Evolutionary conservation across 2,329 filamentous ascomycete genomes (phyloP).

Genomic region (Cladosporium colombiae): DNA sequence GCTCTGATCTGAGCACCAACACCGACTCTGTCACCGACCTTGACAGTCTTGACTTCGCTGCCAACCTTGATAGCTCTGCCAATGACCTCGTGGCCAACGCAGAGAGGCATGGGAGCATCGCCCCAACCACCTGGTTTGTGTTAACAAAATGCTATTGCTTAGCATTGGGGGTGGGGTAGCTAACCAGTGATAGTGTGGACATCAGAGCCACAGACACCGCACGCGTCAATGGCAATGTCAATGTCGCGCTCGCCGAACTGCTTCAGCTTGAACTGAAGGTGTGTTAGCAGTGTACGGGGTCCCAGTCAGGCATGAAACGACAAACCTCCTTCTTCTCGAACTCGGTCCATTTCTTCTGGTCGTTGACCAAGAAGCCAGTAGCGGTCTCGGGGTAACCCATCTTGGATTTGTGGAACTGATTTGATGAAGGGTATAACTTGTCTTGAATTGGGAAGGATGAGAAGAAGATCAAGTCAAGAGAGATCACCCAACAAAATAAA

Average conservation of each 20-base stretch:
- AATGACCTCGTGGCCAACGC: conserved; percentile 65
- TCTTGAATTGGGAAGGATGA: conserved; percentile 3
- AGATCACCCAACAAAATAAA: conserved; percentile 9
- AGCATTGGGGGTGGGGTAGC: not conserved
- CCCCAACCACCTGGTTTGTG: conserved; percentile 61
- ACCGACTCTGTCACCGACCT: conserved; percentile 48
- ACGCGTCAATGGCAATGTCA: conserved; percentile 82
- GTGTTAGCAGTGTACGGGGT: not conserved
- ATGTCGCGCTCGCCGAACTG: conserved; percentile 85
- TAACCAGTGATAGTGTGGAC: conserved; percentile 45
- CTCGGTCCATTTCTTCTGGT: conserved; percentile 62
- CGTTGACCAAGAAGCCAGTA: conserved; percentile 51
- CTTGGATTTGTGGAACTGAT: not conserved
- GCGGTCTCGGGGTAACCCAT: conserved; percentile 56
- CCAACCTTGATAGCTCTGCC: conserved; percentile 53
- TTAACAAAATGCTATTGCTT: conserved; percentile 9
- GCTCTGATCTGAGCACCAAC: conserved; percentile 54
- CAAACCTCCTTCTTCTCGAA: conserved; percentile 59
- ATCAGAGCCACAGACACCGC: conserved; percentile 60
- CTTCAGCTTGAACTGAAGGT: conserved; percentile 71
- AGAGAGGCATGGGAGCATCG: conserved; percentile 61
- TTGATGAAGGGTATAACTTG: not conserved
- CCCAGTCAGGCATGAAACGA: not conserved
- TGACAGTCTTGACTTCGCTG: conserved; percentile 51
- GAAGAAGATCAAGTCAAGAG: conserved; percentile 22